phyloP scores from a whole-genome alignment of 495 filamentous ascomycete species.

The Aspergillus funiculosus region DNA sequence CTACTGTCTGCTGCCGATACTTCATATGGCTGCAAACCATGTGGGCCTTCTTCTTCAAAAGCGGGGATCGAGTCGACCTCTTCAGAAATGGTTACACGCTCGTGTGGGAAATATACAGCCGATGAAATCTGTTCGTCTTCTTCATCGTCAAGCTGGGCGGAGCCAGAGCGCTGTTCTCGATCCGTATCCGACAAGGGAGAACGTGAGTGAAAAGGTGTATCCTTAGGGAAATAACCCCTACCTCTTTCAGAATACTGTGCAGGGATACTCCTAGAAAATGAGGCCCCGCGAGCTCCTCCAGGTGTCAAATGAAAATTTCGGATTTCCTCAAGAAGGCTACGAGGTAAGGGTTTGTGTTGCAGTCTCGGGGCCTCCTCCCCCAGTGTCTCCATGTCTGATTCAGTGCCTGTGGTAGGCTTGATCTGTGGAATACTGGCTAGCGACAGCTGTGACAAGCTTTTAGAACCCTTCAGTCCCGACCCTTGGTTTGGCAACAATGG shows the following conservation, averaged over 20 bases:
- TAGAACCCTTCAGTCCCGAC: slow-evolving; percentile 16
- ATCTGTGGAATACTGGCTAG: slow-evolving; percentile 27
- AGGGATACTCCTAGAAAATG: slow-evolving; percentile 53
- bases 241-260: slow-evolving; percentile 37
- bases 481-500: slow-evolving; percentile 12
- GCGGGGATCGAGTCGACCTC: slow-evolving; percentile 38
- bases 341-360: slow-evolving; percentile 33
- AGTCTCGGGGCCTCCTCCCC: slow-evolving; percentile 27
- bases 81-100: slow-evolving; percentile 46
- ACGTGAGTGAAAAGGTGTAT: slow-evolving; percentile 18
- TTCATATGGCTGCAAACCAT: slow-evolving; percentile 30
- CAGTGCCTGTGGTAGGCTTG: slow-evolving; percentile 8
- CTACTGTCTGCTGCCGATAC: slow-evolving; percentile 30
- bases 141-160: slow-evolving; percentile 59
- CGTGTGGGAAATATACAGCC: slow-evolving; percentile 88
- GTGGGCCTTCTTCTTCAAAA: slow-evolving; percentile 42
- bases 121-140: slow-evolving; percentile 95
- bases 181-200: slow-evolving; percentile 26
- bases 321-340: slow-evolving; percentile 57
- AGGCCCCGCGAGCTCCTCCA: slow-evolving; percentile 43
- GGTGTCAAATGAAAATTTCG: slow-evolving; percentile 55
- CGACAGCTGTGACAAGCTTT: slow-evolving; percentile 32
- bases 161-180: slow-evolving; percentile 31
- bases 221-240: slow-evolving; percentile 28
- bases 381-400: slow-evolving; percentile 8